Evolutionary conservation across 1,284 basidiomycete species (phyloP), one percentile per base, ranked within the genome.

Genomic region (Mycosarcoma maydis): DNA sequence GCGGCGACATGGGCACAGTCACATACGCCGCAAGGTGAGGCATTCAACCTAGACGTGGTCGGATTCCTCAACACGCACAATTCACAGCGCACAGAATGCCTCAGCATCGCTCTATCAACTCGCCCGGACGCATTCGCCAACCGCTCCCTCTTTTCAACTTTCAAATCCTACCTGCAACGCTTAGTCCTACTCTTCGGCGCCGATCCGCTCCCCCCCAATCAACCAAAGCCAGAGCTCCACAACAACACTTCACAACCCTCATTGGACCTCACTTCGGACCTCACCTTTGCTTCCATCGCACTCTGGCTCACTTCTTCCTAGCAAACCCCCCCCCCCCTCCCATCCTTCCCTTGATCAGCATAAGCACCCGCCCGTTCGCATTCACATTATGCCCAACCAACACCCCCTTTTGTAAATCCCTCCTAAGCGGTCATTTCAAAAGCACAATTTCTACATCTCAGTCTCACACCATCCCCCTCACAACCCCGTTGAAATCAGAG

Each of bases 31-130:
- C 43, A 55, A 22, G 57, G 64, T 19, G 51, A 53, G 32, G 56
- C 64, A 2, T 60, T 67, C 46, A 48, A 43, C 1, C 9, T 67
- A 7, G 64, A 67, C 39, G 32, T 67, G 1, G 19, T 56, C 10
- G 57, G 57, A 0, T 51, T 44, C 34, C 6, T 14, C 6, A 37
- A n/a, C 36, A 19, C 6, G 4, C 6, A 6, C 13, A 20, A 19
- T 14, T 11, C 4, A 2, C 16, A 22, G 6, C 4, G 13, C 14
- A 3, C 26, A 16, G 46, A 65, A 34, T 41, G n/a, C 8, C 14
- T 67, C 5, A 56, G 52, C 29, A 20, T 67, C 3, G 52, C 32
- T 1, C 3, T 60, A 1, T 46, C 47, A 4, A 24, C 36, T 24
- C 17, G 64, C 6, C 52, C 52, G 0, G 19, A 22, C 4, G 44